phyloP scores from a whole-genome alignment of 495 filamentous ascomycete genomes.

The Annulohypoxylon maeteangense region DNA sequence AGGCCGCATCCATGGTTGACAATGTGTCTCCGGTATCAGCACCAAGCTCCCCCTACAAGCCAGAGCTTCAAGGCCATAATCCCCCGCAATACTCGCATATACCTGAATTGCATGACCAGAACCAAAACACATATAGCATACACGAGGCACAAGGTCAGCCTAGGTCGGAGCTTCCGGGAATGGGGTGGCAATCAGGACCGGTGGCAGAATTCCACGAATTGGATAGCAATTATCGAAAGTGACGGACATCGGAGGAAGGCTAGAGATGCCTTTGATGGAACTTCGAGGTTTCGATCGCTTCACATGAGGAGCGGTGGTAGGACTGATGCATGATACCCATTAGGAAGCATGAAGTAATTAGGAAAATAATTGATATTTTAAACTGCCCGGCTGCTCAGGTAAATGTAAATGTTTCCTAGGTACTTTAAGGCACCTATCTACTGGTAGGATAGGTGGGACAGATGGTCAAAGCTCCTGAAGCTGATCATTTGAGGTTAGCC shows the following conservation, averaged over 20 bases:
- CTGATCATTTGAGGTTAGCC: slow-evolving; percentile 19
- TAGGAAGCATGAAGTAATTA: background rate
- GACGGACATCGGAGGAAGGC: background rate
- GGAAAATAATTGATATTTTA: background rate
- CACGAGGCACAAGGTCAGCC: slow-evolving; percentile 45
- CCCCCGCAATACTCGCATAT: slow-evolving; percentile 24
- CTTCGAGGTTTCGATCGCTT: background rate
- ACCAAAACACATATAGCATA: slow-evolving; percentile 13
- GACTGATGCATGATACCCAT: background rate
- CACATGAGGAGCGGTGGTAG: background rate
- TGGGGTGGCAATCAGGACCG: slow-evolving; percentile 56
- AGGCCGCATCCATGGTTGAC: slow-evolving; percentile 31
- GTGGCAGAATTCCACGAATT: slow-evolving; percentile 52
- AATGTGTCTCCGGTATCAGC: slow-evolving; percentile 56
- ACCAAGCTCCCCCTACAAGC: slow-evolving; percentile 30
- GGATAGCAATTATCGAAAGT: slow-evolving; percentile 42
- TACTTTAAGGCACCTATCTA: background rate
- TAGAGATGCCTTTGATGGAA: background rate
- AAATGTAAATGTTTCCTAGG: background rate
- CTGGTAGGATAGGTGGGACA: background rate
- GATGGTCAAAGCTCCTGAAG: slow-evolving; percentile 26
- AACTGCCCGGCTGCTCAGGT: background rate
- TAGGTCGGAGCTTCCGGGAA: slow-evolving; percentile 40
- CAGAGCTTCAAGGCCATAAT: slow-evolving; percentile 50
- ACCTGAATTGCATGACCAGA: slow-evolving; percentile 47